Conservation (phyloP, 306 rosid species). For the Quercus bicolor region DNA sequence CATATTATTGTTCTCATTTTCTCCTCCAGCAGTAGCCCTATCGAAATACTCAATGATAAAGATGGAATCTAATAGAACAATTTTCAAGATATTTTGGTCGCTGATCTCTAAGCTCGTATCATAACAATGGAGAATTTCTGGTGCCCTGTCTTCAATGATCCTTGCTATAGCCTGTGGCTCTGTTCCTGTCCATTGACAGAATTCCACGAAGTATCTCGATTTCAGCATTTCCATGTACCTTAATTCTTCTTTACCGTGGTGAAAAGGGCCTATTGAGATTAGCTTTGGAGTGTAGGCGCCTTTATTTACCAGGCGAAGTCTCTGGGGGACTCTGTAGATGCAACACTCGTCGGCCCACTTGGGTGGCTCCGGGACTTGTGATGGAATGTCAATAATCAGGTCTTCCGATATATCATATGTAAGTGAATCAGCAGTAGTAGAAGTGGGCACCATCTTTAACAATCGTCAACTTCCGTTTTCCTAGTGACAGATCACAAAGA, state of each 20-base stretch:
- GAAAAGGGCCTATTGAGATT: conserved; percentile 21
- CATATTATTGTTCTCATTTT: not conserved
- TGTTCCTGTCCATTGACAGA: not conserved
- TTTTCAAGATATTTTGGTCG: not conserved
- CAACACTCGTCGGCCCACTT: not conserved
- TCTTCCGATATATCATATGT: too few species aligned
- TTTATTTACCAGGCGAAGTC: conserved; percentile 11
- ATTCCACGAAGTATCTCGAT: not conserved
- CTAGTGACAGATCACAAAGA: too few species aligned
- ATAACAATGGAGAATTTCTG: not conserved
- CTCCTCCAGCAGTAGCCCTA: not conserved
- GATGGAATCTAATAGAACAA: conserved; percentile 7
- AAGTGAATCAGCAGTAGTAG: too few species aligned
- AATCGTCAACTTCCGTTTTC: too few species aligned
- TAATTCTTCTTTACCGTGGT: not conserved
- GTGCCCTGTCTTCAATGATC: not conserved
- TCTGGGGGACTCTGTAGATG: conserved; percentile 18
- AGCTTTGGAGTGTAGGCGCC: conserved; percentile 24
- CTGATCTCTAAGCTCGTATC: not conserved
- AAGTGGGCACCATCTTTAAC: too few species aligned
- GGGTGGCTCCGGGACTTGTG: not conserved
- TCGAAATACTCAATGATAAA: conserved; percentile 21
- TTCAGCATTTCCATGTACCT: not conserved
- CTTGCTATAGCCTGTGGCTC: too few species aligned
- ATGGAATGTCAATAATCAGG: not conserved